These are phyloP conservation scores for Oxyria digyna DNA, from an alignment of 148 eudicot species.

Conservation along the genomic window DNA sequence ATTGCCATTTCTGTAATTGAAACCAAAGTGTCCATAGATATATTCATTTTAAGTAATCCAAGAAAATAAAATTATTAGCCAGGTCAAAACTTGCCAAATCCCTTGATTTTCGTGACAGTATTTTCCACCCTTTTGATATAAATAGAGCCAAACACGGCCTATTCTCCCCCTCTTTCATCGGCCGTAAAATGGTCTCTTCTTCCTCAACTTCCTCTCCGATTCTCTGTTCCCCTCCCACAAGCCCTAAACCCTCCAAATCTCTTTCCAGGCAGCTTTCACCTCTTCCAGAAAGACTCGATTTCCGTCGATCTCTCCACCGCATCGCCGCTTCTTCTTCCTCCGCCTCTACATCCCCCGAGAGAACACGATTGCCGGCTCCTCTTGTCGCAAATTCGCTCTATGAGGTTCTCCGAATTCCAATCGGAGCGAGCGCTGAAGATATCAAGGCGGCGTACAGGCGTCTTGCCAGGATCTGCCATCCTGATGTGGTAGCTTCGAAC, in stretches of 20 bases:
- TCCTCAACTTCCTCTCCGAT: neutral
- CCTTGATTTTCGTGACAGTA: neutral
- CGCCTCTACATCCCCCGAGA: conserved; percentile 5
- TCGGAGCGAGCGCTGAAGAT: conserved; percentile 31
- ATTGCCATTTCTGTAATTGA: too few species aligned
- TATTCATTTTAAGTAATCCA: too few species aligned
- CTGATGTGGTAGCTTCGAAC: conserved; percentile 33
- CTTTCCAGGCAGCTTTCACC: neutral
- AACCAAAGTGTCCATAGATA: too few species aligned
- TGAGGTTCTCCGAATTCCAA: conserved; percentile 43
- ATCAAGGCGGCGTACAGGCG: conserved; percentile 63
- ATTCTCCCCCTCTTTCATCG: neutral
- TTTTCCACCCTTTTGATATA: neutral
- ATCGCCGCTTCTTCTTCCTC: conserved; percentile 16
- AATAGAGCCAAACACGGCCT: neutral
- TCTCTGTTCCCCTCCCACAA: neutral
- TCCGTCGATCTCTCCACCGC: neutral
- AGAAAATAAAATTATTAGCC: neutral
- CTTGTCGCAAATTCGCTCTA: conserved; percentile 23
- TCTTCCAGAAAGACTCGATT: neutral
- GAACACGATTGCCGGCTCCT: neutral
- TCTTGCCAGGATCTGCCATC: conserved; percentile 47
- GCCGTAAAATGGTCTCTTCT: conserved; percentile 4
- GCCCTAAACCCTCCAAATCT: conserved; percentile 5
- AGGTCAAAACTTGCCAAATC: neutral